phyloP scores from a whole-genome alignment of 1,139 yeast species.

The Saccharomyces hybrid region DNA sequence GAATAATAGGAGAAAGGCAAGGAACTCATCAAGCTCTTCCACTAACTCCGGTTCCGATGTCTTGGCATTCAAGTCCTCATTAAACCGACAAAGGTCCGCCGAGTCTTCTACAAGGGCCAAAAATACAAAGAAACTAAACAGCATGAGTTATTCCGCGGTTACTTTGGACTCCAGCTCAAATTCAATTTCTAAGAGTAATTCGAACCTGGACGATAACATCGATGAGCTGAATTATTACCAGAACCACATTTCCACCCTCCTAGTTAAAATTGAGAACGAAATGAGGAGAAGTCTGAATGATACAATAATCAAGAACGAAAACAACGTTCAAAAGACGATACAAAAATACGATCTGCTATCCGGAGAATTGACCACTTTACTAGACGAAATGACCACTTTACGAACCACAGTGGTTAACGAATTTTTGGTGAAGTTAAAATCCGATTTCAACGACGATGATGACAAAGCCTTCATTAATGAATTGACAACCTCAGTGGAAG shows the following conservation, averaged over 20 bases:
- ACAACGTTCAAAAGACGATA: constrained; percentile 11
- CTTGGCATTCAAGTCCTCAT: background rate
- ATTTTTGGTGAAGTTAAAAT: constrained; percentile 11
- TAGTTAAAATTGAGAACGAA: constrained; percentile 14
- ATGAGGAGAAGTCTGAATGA: constrained; percentile 12
- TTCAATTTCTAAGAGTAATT: constrained; percentile 5
- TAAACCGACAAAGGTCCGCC: background rate
- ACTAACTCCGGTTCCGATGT: background rate
- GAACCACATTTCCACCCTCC: constrained; percentile 15
- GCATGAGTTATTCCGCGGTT: background rate
- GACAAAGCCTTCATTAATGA: constrained; percentile 14
- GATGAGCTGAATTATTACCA: constrained; percentile 14
- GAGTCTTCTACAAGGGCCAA: background rate
- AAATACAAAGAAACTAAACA: background rate
- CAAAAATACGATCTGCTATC: constrained; percentile 13
- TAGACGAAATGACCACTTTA: constrained; percentile 3
- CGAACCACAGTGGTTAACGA: constrained; percentile 9
- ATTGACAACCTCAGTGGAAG: constrained; percentile 8
- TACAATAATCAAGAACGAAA: constrained; percentile 14
- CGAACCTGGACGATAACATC: constrained; percentile 9
- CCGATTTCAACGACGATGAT: constrained; percentile 13
- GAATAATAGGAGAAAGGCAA: background rate
- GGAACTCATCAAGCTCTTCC: constrained; percentile 1
- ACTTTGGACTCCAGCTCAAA: constrained; percentile 3
- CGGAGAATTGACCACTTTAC: constrained; percentile 4